Percentiles rank a stretch among this genome's conserved stretches.
Evolutionary conservation across 257 asterid species (phyloP).

Genomic region (Henckelia pumila): DNA sequence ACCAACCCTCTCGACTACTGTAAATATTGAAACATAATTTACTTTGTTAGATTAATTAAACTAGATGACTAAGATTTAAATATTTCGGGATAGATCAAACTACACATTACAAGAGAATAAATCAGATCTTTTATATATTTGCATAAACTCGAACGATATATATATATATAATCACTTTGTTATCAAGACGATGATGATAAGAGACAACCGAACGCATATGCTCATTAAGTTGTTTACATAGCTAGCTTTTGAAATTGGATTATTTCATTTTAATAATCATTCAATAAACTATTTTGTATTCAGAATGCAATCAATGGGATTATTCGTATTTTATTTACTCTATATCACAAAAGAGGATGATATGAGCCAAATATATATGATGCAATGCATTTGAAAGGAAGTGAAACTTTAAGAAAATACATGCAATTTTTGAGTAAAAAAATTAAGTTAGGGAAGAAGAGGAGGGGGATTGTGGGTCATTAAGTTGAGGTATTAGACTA

Average conservation of each 20-base stretch:
- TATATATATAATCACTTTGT: too few species aligned
- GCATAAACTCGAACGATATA: background rate
- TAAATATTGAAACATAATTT: constrained; percentile 11
- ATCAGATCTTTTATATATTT: too few species aligned
- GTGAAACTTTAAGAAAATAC: background rate
- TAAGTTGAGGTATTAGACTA: too few species aligned
- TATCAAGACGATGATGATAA: background rate
- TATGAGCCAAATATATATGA: background rate
- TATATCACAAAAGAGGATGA: background rate
- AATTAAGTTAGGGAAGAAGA: too few species aligned
- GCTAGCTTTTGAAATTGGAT: background rate
- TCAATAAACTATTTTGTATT: too few species aligned
- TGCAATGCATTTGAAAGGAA: background rate
- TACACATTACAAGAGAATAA: background rate
- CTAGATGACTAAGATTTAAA: background rate
- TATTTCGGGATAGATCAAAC: background rate
- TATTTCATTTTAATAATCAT: background rate
- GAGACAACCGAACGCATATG: background rate
- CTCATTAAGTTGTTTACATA: background rate
- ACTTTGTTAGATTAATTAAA: background rate
- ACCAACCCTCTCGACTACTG: constrained; percentile 74
- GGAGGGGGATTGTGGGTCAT: too few species aligned
- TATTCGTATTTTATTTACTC: too few species aligned
- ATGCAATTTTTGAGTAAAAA: background rate
- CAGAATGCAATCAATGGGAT: too few species aligned